Conservation (phyloP, 768 basidiomycete genomes). For the Collybia sordida region DNA sequence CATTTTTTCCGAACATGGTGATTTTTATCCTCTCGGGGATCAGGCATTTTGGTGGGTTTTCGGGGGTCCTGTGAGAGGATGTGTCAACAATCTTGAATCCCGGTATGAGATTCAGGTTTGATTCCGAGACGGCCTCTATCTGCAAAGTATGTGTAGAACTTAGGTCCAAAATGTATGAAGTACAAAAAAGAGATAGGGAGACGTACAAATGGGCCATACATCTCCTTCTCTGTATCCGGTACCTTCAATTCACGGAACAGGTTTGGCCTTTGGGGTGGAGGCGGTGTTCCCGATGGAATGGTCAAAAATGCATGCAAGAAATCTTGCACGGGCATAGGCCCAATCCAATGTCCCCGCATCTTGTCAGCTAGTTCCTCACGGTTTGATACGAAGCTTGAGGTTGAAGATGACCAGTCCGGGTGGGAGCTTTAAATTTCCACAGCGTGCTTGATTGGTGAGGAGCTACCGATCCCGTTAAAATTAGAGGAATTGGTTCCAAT, state of each 20-base stretch:
- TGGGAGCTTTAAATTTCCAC: too few relatives aligned
- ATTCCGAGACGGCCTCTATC: conserved; percentile 1
- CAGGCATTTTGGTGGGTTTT: too few relatives aligned
- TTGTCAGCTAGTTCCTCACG: too few relatives aligned
- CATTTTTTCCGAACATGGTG: not conserved
- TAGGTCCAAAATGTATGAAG: not conserved
- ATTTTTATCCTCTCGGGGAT: not conserved
- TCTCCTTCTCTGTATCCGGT: conserved; percentile 1
- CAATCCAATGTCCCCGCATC: conserved; percentile 7
- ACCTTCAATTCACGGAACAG: not conserved
- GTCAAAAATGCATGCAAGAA: conserved; percentile 8
- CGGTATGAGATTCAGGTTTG: conserved; percentile 1
- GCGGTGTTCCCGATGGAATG: not conserved
- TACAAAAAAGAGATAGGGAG: not conserved
- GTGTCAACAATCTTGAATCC: conserved; percentile 9
- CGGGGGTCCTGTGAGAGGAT: too few relatives aligned
- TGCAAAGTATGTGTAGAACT: too few relatives aligned
- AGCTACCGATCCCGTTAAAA: too few relatives aligned
- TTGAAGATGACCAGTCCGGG: too few relatives aligned
- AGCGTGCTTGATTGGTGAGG: too few relatives aligned
- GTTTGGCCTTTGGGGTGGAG: not conserved
- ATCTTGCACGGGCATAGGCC: conserved; percentile 8
- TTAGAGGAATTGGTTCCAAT: too few relatives aligned
- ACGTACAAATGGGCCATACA: conserved; percentile 9
- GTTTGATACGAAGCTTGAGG: too few relatives aligned